Evolutionary conservation across 2,329 filamentous ascomycete species (phyloP).

Genomic region (Dendrostoma leiphaemia): DNA sequence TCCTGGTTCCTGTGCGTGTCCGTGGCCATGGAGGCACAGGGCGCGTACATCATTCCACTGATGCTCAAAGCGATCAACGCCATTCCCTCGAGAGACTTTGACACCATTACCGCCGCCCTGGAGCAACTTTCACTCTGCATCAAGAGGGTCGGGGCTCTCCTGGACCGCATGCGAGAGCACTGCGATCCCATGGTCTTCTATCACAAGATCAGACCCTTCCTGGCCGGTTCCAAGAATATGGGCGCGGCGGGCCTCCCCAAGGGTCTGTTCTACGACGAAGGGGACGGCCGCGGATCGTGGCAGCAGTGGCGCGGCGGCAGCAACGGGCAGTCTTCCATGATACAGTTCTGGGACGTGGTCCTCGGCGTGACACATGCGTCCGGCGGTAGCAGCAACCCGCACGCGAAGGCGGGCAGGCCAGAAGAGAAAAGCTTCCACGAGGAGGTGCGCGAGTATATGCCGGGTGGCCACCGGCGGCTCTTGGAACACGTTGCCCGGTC

Average conservation of each 20-base stretch:
- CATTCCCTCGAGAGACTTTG: conserved; percentile 58
- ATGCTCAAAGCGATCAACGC: conserved; percentile 77
- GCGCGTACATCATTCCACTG: conserved; percentile 69
- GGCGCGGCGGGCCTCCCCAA: conserved; percentile 74
- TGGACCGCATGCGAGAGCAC: conserved; percentile 84
- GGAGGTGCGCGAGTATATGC: conserved; percentile 89
- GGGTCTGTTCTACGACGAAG: conserved; percentile 82
- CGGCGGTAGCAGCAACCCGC: conserved; percentile 32
- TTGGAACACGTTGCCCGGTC: conserved; percentile 67
- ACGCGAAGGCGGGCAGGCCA: conserved; percentile 19
- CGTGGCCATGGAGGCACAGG: conserved; percentile 83
- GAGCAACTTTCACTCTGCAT: conserved; percentile 65
- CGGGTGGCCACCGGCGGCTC: conserved; percentile 76
- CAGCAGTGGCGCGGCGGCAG: conserved; percentile 82
- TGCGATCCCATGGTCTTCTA: conserved; percentile 90
- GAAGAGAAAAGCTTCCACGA: conserved; percentile 42
- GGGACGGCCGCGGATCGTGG: conserved; percentile 64
- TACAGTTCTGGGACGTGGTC: conserved; percentile 89
- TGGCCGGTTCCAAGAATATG: conserved; percentile 95
- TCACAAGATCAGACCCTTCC: conserved; percentile 80
- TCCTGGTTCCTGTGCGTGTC: conserved; percentile 93
- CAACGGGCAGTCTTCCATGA: conserved; percentile 88
- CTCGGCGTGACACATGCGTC: conserved; percentile 75
- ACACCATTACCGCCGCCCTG: conserved; percentile 61
- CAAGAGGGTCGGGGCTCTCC: conserved; percentile 62